Percentiles rank a stretch among this genome's conserved stretches.
Evolutionary conservation across 2,329 filamentous ascomycete genomes (phyloP).

Genomic region (Podosphaera xanthii): DNA sequence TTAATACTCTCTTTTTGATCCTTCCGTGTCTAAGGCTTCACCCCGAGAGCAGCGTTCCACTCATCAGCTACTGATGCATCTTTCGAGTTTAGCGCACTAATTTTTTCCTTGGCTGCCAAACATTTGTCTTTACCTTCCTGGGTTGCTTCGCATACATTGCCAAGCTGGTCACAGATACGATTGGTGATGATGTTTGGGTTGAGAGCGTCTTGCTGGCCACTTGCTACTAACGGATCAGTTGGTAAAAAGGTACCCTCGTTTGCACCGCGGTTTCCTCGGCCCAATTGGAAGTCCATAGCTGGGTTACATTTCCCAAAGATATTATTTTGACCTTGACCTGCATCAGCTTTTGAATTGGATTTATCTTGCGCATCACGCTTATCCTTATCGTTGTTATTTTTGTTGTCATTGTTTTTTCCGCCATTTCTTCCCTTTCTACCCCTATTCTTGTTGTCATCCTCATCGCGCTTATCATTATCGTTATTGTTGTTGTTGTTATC

Average conservation of each 20-base stretch:
- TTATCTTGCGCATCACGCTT: too few relatives aligned
- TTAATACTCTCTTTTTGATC: too few relatives aligned
- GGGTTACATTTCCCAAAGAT: conserved; percentile 26
- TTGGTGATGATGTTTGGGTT: conserved; percentile 57
- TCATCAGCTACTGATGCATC: conserved; percentile 25
- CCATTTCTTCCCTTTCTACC: too few relatives aligned
- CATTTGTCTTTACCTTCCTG: conserved; percentile 23
- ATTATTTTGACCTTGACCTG: neutral
- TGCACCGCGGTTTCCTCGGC: conserved; percentile 25
- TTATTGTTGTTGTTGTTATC: too few relatives aligned
- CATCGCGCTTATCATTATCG: too few relatives aligned
- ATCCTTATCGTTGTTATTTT: too few relatives aligned
- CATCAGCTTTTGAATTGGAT: too few relatives aligned
- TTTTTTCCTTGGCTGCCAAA: conserved; percentile 25
- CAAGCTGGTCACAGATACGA: conserved; percentile 45
- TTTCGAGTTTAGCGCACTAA: conserved; percentile 25
- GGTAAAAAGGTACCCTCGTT: conserved; percentile 47
- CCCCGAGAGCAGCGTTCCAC: conserved; percentile 19
- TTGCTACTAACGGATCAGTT: conserved; percentile 33
- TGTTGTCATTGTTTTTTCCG: too few relatives aligned
- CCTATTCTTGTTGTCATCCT: too few relatives aligned
- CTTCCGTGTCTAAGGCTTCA: too few relatives aligned
- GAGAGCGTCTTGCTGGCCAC: conserved; percentile 41
- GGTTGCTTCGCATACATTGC: conserved; percentile 41
- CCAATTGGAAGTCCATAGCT: conserved; percentile 32